Percentiles rank a stretch among this genome's conserved stretches.
These are phyloP conservation scores for Orobanche coerulescens DNA, from an alignment of 257 asterid species.

Conservation along the genomic window DNA sequence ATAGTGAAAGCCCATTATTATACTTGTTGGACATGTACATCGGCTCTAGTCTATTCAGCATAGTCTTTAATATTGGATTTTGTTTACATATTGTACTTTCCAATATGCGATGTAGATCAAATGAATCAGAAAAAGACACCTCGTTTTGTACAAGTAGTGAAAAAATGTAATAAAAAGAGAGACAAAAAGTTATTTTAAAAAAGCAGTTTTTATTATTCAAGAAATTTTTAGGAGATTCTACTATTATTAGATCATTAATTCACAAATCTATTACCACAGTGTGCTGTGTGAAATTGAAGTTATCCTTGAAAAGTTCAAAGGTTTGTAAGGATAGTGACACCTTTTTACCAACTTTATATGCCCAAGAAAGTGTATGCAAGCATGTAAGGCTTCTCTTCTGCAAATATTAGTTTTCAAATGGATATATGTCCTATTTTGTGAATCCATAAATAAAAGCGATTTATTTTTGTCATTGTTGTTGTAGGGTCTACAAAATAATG, in stretches of 20 bases:
- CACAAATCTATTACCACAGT: not conserved
- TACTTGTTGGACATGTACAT: not conserved
- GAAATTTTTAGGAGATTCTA: not conserved
- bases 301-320: not conserved
- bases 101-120: not conserved
- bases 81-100: not conserved
- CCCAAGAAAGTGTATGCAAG: not conserved
- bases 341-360: not conserved
- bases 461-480: constrained; percentile 12
- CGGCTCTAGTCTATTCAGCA: not conserved
- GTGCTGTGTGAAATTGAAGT: not conserved
- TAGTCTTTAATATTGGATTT: not conserved
- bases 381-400: constrained; percentile 3
- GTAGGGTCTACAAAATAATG: constrained; percentile 27
- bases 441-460: not conserved
- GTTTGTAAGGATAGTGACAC: not conserved
- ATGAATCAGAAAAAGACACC: not conserved
- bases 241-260: not conserved
- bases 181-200: not conserved
- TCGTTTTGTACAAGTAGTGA: not conserved
- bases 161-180: not conserved
- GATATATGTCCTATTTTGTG: not conserved
- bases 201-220: not conserved
- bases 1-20: not conserved
- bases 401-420: not conserved